Evolutionary conservation across 768 basidiomycete genomes (phyloP), one percentile per base, ranked within the genome.

Genomic region (Epithele typhae): DNA sequence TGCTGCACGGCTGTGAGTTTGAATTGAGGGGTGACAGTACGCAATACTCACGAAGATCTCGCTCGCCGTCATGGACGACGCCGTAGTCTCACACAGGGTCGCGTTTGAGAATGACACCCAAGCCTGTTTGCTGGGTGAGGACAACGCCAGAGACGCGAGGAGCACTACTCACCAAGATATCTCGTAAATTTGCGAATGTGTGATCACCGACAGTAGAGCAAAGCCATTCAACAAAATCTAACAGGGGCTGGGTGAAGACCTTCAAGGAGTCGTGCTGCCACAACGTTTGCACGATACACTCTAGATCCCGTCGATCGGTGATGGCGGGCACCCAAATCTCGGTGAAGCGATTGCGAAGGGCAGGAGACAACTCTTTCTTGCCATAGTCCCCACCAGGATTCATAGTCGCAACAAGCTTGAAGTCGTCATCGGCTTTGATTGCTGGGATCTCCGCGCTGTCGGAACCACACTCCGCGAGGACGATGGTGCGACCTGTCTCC

Each of bases 301-400:
- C 72, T 6, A 95, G 69, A 61, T 99, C 96, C 5, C 61, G 57
- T 15, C 81, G 73, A 49, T 81, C 74, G 46, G 88, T 81, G 24
- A 97, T 78, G 15, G 82, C 70, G 3, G 95, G 94, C 0, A 99
- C 96, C 95, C 96, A 99, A 25, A 99, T 95, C 64, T 99, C 96
- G 3, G 96, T 99, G 68, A 99, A 99, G 4, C 96, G 82, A 67
- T 98, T 99, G 17, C 96, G 82, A 32, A 99, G 72, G 0, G 96
- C 96, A 25, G 94, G 95, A 1, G 96, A 98, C 2, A 99, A 71
- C 61, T 99, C 96, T 63, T 98, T 99, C 73, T 99, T 99, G 19
- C 96, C 96, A 58, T 94, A 98, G 60, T 99, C 96, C 12, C 96
- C 96, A 17, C 96, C 96, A 0, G 96, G 96, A 63, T 99, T 99